Base-by-base conservation (phyloP, 371 early-diverging fungal species). In the Mycotypha africana region DNA sequence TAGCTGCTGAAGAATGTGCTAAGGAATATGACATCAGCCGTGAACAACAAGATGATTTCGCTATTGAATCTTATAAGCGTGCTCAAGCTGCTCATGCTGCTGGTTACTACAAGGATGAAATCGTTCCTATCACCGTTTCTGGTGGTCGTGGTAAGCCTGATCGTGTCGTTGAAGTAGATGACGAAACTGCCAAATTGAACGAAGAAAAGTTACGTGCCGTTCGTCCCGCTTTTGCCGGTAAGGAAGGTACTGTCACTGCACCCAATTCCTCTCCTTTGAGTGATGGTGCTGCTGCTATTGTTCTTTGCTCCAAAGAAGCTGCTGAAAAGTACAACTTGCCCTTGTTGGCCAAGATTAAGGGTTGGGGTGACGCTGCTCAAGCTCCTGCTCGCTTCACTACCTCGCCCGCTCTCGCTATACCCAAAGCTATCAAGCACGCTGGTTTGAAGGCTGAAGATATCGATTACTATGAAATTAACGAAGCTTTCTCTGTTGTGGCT, bases 401-500 rank as follows among this genome's bases (percentile, higher is more conserved):
- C 28, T 89, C 96, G 31, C 98, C 98, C 7, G 69, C 94, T 21
- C 64, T 92, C 38, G 97, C 98, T 24, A 80, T 97, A 49, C 93
- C 88, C 57, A 91, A 91, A 65, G 95, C 96, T 9, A 77, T 99
- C 49, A 69, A 79, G 53, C 83, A 81, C 22, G 95, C 94, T 52
- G 83, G 83, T 31, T 39, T 78, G 14, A 62, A 76, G 22, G 69
- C 80, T 41, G 60, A 81, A 17, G 86, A 84, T 39, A 84, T 93
- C 25, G 88, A 81, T 22, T 92, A 74, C 55, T 85, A 82, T 53
- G 94, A 99, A 77, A 83, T 99, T 70, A 99, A 99, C 72, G 99
- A 99, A 76, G 99, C 99, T 12, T 99, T 98, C 74, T 82, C 93
- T 1, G 94, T 92, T 5, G 98, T 97, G 15, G 93, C 89, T 1